Percentiles rank a stretch among this genome's conserved stretches.
phyloP scores from a whole-genome alignment of 2,329 filamentous ascomycete genomes.

The Ceratocystis smalleyi region DNA sequence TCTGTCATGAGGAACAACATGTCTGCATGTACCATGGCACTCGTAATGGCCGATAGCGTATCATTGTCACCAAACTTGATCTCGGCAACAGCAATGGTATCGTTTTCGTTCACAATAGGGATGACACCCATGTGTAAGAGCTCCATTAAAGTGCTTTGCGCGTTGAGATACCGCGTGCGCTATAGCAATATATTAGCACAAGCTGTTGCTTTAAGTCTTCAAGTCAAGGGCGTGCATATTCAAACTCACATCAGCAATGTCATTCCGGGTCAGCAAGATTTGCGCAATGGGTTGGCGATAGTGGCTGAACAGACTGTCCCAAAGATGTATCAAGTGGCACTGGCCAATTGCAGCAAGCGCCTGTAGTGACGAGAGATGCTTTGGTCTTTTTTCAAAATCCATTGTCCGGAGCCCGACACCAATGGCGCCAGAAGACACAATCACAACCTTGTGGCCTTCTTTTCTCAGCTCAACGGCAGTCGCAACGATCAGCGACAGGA shows the following conservation, averaged over 20 bases:
- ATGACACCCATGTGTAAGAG: conserved; percentile 90
- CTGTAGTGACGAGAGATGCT: conserved; percentile 79
- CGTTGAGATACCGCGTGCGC: conserved; percentile 88
- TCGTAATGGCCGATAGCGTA: conserved; percentile 88
- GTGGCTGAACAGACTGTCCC: conserved; percentile 84
- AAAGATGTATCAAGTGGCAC: conserved; percentile 84
- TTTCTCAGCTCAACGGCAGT: conserved; percentile 75
- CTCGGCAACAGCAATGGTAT: conserved; percentile 89
- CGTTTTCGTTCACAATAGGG: conserved; percentile 97
- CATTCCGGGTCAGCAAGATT: conserved; percentile 83
- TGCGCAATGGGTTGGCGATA: conserved; percentile 83
- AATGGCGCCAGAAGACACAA: conserved; percentile 94
- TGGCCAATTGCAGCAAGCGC: conserved; percentile 92
- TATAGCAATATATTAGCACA: conserved; percentile 24
- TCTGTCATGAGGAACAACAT: conserved; percentile 98
- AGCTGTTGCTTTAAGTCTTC: neutral
- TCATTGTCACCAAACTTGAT: conserved; percentile 99
- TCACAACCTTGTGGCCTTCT: conserved; percentile 85
- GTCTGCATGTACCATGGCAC: conserved; percentile 92
- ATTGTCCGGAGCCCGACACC: conserved; percentile 83
- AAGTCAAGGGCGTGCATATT: neutral
- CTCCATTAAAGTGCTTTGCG: conserved; percentile 85
- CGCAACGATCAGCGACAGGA: conserved; percentile 82
- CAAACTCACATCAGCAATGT: conserved; percentile 71
- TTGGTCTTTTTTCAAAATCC: conserved; percentile 74